A percentile compares a stretch with the other conserved stretches of the same genome.
Evolutionary conservation across 2,329 filamentous ascomycete genomes (phyloP).

Genomic region (Pleomassaria siparia): DNA sequence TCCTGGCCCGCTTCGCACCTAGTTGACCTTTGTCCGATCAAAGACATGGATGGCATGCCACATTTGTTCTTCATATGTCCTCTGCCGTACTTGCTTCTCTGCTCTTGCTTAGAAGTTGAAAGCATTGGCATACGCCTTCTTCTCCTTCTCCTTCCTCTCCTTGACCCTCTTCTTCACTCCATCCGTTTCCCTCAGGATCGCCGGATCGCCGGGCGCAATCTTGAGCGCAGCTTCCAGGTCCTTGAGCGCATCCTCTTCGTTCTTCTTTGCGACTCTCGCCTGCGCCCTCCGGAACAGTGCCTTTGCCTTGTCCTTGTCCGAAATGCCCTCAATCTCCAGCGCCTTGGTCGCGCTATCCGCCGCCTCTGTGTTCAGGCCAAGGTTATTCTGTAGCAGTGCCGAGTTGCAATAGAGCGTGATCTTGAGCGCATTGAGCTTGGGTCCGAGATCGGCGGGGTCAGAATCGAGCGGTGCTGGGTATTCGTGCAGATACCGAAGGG

Average conservation of each 20-base stretch:
- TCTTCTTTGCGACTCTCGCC: conserved; percentile 74
- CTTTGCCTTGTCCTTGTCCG: conserved; percentile 83
- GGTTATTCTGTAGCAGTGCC: conserved; percentile 82
- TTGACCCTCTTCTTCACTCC: conserved; percentile 75
- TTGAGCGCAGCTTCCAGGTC: conserved; percentile 49
- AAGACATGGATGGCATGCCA: background rate
- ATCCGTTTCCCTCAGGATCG: conserved; percentile 72
- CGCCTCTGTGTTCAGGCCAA: conserved; percentile 70
- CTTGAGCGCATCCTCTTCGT: conserved; percentile 72
- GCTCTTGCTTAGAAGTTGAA: conserved; percentile 56
- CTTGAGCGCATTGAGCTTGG: conserved; percentile 71
- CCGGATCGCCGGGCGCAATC: conserved; percentile 67
- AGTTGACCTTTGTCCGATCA: background rate
- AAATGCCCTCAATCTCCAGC: conserved; percentile 63
- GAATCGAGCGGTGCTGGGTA: conserved; percentile 70
- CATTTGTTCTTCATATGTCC: background rate
- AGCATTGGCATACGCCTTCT: conserved; percentile 90
- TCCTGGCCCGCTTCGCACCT: background rate
- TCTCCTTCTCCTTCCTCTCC: conserved; percentile 80
- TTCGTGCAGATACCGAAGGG: conserved; percentile 83
- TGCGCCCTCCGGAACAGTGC: conserved; percentile 80
- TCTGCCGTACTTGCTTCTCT: background rate
- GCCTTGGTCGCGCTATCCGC: conserved; percentile 71
- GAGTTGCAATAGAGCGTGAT: conserved; percentile 88
- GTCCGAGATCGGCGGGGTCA: conserved; percentile 68